Conservation (phyloP, 495 filamentous ascomycete species). For the Aspergillus ellipticus region DNA sequence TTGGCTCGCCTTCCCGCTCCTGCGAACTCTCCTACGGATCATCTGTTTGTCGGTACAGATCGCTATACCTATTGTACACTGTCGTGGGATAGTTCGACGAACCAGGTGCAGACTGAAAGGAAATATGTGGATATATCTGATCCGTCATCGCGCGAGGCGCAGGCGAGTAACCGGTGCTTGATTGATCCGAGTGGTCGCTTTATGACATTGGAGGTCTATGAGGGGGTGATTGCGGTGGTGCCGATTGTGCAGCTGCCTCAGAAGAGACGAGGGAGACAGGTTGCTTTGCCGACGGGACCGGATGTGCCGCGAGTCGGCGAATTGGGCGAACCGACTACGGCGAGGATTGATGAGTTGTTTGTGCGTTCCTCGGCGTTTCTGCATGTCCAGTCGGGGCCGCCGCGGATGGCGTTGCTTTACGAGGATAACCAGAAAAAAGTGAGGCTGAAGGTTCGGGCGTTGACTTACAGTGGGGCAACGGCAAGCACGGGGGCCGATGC, state of each 20-base stretch:
- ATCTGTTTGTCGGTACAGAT: slow-evolving; percentile 91
- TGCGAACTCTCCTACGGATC: slow-evolving; percentile 66
- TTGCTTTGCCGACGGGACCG: slow-evolving; percentile 21
- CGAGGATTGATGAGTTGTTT: slow-evolving; percentile 81
- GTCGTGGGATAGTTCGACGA: slow-evolving; percentile 67
- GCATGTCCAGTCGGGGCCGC: slow-evolving; percentile 63
- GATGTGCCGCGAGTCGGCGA: slow-evolving; percentile 47
- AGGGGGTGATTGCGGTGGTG: slow-evolving; percentile 77
- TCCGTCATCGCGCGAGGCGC: slow-evolving; percentile 72
- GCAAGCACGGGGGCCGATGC: slow-evolving; percentile 44
- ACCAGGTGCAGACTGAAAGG: slow-evolving; percentile 63
- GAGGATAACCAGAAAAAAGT: slow-evolving; percentile 65
- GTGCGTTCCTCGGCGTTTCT: slow-evolving; percentile 80
- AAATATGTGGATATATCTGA: slow-evolving; percentile 70
- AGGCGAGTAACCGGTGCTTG: slow-evolving; percentile 69
- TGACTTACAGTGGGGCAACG: slow-evolving; percentile 48
- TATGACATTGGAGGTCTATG: slow-evolving; percentile 83
- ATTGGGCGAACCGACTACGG: slow-evolving; percentile 65
- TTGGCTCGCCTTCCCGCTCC: slow-evolving; percentile 74
- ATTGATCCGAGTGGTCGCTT: slow-evolving; percentile 79
- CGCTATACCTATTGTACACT: slow-evolving; percentile 86
- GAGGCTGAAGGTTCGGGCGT: slow-evolving; percentile 55
- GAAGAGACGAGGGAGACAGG: slow-evolving; percentile 45
- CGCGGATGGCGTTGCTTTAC: slow-evolving; percentile 80
- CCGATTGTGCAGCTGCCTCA: slow-evolving; percentile 62